Evolutionary conservation across 352 stramenopile genomes (phyloP).

Genomic region (Phytophthora vignae): DNA sequence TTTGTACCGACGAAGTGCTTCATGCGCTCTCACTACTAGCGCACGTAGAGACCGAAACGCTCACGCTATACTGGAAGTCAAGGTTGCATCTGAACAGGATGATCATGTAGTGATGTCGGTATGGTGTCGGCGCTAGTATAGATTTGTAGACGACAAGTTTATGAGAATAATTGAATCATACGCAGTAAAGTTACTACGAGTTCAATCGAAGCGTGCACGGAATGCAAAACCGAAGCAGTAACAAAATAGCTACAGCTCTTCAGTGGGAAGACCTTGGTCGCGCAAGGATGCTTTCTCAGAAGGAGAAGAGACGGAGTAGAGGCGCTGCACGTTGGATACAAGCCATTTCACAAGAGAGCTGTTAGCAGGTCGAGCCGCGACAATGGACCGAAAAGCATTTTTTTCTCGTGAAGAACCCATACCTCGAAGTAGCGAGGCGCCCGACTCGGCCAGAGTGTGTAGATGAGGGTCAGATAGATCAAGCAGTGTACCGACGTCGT

Average conservation of each 20-base stretch:
- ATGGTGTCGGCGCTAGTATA: neutral
- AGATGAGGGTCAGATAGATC: constrained; percentile 74
- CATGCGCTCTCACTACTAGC: constrained; percentile 50
- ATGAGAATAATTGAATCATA: neutral
- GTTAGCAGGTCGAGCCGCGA: neutral
- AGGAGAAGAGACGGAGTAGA: constrained; percentile 76
- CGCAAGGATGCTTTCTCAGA: constrained; percentile 75
- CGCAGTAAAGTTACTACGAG: neutral
- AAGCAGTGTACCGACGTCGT: constrained; percentile 57
- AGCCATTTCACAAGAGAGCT: neutral
- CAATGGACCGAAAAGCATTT: neutral
- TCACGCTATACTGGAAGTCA: constrained; percentile 66
- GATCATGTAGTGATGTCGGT: constrained; percentile 36
- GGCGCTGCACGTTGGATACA: constrained; percentile 39
- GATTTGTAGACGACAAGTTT: neutral
- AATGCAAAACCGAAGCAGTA: neutral
- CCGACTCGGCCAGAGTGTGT: constrained; percentile 72
- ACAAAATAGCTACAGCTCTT: constrained; percentile 51
- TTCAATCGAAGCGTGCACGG: constrained; percentile 2
- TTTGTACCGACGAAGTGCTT: constrained; percentile 61
- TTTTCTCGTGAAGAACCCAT: constrained; percentile 7
- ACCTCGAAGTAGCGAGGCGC: constrained; percentile 85
- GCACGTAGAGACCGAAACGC: constrained; percentile 50
- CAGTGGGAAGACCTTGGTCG: constrained; percentile 66
- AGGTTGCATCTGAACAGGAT: constrained; percentile 51